Conservation (phyloP, 768 basidiomycete species). For the Pulveroboletus sp. region DNA sequence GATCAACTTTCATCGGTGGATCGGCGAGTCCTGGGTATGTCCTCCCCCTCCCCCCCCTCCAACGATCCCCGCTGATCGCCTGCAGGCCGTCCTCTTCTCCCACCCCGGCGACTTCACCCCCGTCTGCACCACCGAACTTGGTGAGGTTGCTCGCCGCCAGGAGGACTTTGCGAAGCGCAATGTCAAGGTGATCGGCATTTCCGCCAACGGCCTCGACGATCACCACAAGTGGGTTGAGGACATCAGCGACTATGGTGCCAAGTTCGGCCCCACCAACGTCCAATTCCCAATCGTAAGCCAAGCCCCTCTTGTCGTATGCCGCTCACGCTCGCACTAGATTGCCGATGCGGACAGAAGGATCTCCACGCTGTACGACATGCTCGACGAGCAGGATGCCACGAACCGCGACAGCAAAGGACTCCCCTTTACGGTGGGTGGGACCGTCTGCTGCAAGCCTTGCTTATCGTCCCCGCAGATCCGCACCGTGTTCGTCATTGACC, state of each 20-base stretch:
- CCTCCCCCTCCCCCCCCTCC: not conserved
- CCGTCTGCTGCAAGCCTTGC: not conserved
- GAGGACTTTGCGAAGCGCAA: slow-evolving; percentile 82
- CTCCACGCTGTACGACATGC: slow-evolving; percentile 90
- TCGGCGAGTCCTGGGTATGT: slow-evolving; percentile 82
- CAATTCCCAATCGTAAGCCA: slow-evolving; percentile 82
- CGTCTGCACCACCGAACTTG: slow-evolving; percentile 96
- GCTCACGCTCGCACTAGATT: slow-evolving; percentile 52
- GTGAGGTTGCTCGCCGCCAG: slow-evolving; percentile 87
- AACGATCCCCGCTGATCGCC: not conserved
- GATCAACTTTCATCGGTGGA: slow-evolving; percentile 94
- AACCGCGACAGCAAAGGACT: slow-evolving; percentile 85
- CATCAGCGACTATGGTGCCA: slow-evolving; percentile 77
- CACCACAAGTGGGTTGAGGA: slow-evolving; percentile 90
- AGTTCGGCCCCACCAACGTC: slow-evolving; percentile 67
- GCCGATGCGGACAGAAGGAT: slow-evolving; percentile 88
- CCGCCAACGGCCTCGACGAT: slow-evolving; percentile 82
- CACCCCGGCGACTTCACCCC: slow-evolving; percentile 94
- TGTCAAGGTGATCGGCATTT: slow-evolving; percentile 93
- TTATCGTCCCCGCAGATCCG: slow-evolving; percentile 58
- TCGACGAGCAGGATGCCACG: slow-evolving; percentile 92
- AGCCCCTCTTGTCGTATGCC: not conserved
- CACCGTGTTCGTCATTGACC: slow-evolving; percentile 97
- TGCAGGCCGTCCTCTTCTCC: slow-evolving; percentile 86
- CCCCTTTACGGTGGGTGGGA: slow-evolving; percentile 75